A percentile compares a stretch with the other conserved stretches of the same genome.
Evolutionary conservation across 2,329 filamentous ascomycete genomes (phyloP).

Genomic region (Talaromyces verruculosus): DNA sequence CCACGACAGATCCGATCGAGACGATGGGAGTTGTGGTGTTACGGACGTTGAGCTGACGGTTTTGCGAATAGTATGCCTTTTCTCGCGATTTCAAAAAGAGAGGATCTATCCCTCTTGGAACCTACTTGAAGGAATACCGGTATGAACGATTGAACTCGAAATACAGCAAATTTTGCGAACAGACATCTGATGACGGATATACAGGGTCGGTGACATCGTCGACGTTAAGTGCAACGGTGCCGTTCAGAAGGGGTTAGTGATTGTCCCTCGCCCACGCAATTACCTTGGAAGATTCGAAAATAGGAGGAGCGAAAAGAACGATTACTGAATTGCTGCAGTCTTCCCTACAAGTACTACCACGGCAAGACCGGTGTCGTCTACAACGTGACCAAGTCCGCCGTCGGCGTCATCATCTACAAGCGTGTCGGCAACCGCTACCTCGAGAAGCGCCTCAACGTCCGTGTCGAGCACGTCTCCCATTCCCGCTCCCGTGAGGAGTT

Average conservation of each 20-base stretch:
- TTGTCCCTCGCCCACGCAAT: constrained; percentile 22
- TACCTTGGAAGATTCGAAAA: not conserved
- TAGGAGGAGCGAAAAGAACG: not conserved
- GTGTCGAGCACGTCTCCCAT: constrained; percentile 92
- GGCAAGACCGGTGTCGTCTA: constrained; percentile 97
- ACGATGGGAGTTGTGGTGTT: not conserved
- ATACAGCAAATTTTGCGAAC: not conserved
- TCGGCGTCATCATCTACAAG: constrained; percentile 99
- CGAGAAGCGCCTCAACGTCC: constrained; percentile 99
- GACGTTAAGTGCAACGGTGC: constrained; percentile 99
- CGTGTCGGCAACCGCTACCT: constrained; percentile 99
- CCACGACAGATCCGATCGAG: not conserved
- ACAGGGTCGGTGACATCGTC: constrained; percentile 93
- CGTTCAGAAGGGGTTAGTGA: constrained; percentile 89
- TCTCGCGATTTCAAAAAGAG: constrained; percentile 91
- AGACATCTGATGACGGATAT: constrained; percentile 46
- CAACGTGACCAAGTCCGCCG: constrained; percentile 98
- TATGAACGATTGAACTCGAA: constrained; percentile 46
- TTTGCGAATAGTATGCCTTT: constrained; percentile 72
- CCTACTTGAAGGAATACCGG: constrained; percentile 94
- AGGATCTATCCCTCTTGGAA: constrained; percentile 89
- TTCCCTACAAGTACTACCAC: constrained; percentile 99
- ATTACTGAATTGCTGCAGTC: constrained; percentile 55
- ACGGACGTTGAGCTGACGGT: constrained; percentile 34
- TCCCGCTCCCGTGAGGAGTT: constrained; percentile 97